Evolutionary conservation across 805 yeast genomes (phyloP), one percentile per base, ranked within the genome.

Genomic region (Pichia nakasei): DNA sequence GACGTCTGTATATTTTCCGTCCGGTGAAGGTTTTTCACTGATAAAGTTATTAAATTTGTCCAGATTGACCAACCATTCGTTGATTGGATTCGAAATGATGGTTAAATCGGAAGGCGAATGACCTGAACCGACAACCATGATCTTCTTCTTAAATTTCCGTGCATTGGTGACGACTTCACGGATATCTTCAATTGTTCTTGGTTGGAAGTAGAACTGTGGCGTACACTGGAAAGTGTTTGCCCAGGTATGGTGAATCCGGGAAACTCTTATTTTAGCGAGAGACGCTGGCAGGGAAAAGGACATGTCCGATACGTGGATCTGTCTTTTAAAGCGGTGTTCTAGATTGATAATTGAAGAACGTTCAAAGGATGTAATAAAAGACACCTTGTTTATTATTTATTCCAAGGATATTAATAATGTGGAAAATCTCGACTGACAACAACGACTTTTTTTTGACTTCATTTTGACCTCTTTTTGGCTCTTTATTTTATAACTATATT

Each of bases 101-200:
- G 96, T 86, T 65, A 93, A 65, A 57, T 80, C 89, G 36, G 94
- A 83, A 0, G 98, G 98, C 8, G 97, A 88, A 60, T 93, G 97
- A 27, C 96, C 96, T 0, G 95, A 78, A 0, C 98, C 98, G 9
- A 85, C 89, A 2, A 85, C 77, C 72, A 85, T 80, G 44, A 91
- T 65, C 17, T 95, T 84, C 52, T 78, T 82, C 18, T 70, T 66
- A 21, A 67, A 58, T 38, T 64, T 56, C 38, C 74, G 67, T 4
- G 97, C 97, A 45, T 70, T 68, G 31, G 73, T 68, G 26, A 91
- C 86, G 43, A 91, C 69, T 18, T 65, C 69, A 45, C 69, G 69
- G 40, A 91, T 79, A 53, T 89, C 85, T n/a, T 77, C 85, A 6
- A 84, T 57, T 7, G 69, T 66, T 2, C 64, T 57, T 0, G 98